Percentiles rank a stretch among this genome's conserved stretches.
phyloP scores from a whole-genome alignment of 75 land plant genomes.

The Pseudotsuga menziesii region DNA sequence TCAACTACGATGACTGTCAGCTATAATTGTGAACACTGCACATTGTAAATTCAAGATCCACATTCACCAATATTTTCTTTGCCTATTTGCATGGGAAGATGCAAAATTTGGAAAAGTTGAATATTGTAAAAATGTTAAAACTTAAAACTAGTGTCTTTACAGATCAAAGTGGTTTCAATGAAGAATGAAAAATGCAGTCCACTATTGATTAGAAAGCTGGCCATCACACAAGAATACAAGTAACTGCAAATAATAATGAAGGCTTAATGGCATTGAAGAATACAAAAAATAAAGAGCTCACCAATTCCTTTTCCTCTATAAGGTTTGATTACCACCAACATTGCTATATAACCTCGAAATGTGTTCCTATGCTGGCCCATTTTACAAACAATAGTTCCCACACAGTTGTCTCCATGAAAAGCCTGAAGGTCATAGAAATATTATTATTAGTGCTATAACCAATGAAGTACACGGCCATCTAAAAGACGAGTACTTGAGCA shows the following conservation, averaged over 20 bases:
- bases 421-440: slow-evolving; percentile 44
- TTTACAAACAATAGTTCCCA: slow-evolving; percentile 96
- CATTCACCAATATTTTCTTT: neutral
- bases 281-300: slow-evolving; percentile 21
- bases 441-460: neutral
- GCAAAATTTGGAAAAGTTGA: neutral
- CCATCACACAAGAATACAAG: neutral
- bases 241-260: neutral
- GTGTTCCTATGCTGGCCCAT: slow-evolving; percentile 92
- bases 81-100: neutral
- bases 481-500: neutral
- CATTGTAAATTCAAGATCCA: neutral
- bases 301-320: slow-evolving; percentile 95
- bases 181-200: neutral
- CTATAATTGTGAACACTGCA: too few relatives aligned
- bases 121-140: neutral
- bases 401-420: slow-evolving; percentile 77
- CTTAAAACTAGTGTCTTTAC: neutral
- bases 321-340: slow-evolving; percentile 93
- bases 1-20: neutral
- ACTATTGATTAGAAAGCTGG: neutral
- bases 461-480: neutral
- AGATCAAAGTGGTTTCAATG: neutral
- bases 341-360: slow-evolving; percentile 95
- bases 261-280: neutral